Base-by-base conservation (phyloP, 108 stramenopile genomes). In the Mayamaea pseudoterrestris region DNA sequence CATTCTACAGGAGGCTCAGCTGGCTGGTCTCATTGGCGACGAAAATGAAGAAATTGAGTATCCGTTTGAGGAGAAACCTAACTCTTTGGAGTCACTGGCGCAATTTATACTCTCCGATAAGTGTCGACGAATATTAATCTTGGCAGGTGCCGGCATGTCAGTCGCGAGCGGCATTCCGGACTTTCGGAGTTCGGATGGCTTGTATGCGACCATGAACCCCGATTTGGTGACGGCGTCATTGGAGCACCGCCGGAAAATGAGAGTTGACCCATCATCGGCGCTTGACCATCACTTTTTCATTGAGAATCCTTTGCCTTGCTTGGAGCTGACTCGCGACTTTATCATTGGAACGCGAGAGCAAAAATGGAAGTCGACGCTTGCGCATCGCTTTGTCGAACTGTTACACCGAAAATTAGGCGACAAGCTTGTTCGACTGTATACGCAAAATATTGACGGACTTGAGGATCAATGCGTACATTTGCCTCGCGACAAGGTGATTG, bases 381-480 rank as follows among this genome's bases (percentile, higher is more conserved):
- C 80, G 1, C 93, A 95, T 72, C 71, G 80, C 36, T 95, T 95
- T 47, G 65, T 86, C 40, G 73, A 80, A 49, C 49, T 86, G 21
- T 51, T 92, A 16, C 80, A 88, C 27, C 54, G 80, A 37, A 74
- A 77, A 53, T 66, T 71, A 0, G 63, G 68, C 4, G 27, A 74
- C 35, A 57, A 87, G 49, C 60, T 98, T 14, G 44, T 84, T 27
- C 66, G 94, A 30, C 58, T 73, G 44, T 95, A 90, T 53, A 94
- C 94, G 6, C 96, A 97, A 61, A 98, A 98, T 55, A 94, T 98
- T 65, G 96, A 97, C 53, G 85, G 85, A 51, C 56, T 97, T 27
- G 96, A 98, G 56, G 62, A 74, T 30, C 42, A 77, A 21, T 86
- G 90, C 6, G 91, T n/a, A n/a, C n/a, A 91, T 3, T 35, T 95